Base-by-base conservation (phyloP, 805 yeast species). In the Teunomyces lycoperdinae region DNA sequence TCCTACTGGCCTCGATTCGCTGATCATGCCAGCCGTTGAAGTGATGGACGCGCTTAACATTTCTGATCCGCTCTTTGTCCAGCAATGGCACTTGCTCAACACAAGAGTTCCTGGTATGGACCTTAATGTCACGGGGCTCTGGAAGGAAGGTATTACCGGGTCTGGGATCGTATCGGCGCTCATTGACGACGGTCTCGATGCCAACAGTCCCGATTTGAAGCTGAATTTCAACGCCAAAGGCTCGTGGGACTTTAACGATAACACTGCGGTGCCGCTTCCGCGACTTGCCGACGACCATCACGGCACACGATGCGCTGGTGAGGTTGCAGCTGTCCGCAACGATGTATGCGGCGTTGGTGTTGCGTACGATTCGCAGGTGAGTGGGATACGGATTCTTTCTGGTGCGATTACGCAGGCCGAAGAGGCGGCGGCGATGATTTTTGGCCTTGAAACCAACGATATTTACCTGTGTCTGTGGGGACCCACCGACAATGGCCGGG, bases 401-500 rank as follows among this genome's bases (percentile, higher is more conserved):
- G 96, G 89, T 2, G 74, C 78, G 41, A 80, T 94, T 43, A 81
- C 92, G 2, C 73, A 88, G 2, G 96, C 85, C 49, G 96, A 91
- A 53, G 99, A 94, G 66, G 98, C 98, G 0, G 81, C 87, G 2
- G 87, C 98, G 1, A 72, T 94, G 75, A 76, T 87, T 32, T 86
- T 87, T 66, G 91, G 83, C 0, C 70, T 87, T 53, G 91, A 89
- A 51, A 79, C 81, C 26, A 94, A 94, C 66, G 96, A 94, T 64
- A 94, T 94, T 34, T 94, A 90, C 64, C 88, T 96, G 3, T 94
- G 99, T 66, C 89, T 97, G 3, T 94, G 99, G 99, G 99, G 99
- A 6, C 99, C 99, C 2, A 79, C 89, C 2, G 99, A 94, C 65
- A 88, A 92, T 63, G 99, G 99, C 0, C 75, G 66, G 48, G 80